Evolutionary conservation across 495 filamentous ascomycete genomes (phyloP), one percentile per base, ranked within the genome.

Genomic region (Aspergillus diversus): DNA sequence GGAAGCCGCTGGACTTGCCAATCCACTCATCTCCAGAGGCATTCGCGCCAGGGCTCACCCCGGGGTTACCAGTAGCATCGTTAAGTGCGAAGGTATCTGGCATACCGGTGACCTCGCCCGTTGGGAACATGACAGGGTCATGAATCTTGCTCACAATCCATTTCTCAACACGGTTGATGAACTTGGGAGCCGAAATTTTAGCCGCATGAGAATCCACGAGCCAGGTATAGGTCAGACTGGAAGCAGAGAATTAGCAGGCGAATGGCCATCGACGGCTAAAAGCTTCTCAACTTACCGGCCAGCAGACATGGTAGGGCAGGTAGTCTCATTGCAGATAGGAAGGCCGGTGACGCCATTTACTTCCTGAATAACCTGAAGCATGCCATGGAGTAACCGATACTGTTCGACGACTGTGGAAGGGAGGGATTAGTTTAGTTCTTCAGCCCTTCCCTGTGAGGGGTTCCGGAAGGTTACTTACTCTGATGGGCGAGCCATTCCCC

Each of bases 401-500:
- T 96, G 91, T 79, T 96, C 92, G 65, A 96, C 92, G 65, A 93
- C 92, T 96, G 59, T 32, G 68, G 48, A 42, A 50, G 16, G 11
- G 49, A 7, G 31, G n/a, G 33, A 64, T 77, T 53, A 75, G 72
- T 52, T 27, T 27, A 2, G 21, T 27, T 27, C 69, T 27, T 35
- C 33, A 5, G 31, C 42, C 21, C 33, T 33, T 34, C 39, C 21
- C 9, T 8, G 13, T 57, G 8, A 49, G 53, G n/a, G 17, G 7
- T 15, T 6, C 15, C 9, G 55, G 33, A 31, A 33, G 49, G 50
- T 49, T 27, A 70, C 81, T 76, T 80, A 96, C 93, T 89, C 85
- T 97, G 93, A 76, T 97, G 93, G 57, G 93, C 92, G 63, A 96
- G 79, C 93, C 93, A 97, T 71, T 97, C 93, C 35, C 92, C 93